Conservation (phyloP, 2,329 filamentous ascomycete species). For the Hirsutella rhossiliensis region DNA sequence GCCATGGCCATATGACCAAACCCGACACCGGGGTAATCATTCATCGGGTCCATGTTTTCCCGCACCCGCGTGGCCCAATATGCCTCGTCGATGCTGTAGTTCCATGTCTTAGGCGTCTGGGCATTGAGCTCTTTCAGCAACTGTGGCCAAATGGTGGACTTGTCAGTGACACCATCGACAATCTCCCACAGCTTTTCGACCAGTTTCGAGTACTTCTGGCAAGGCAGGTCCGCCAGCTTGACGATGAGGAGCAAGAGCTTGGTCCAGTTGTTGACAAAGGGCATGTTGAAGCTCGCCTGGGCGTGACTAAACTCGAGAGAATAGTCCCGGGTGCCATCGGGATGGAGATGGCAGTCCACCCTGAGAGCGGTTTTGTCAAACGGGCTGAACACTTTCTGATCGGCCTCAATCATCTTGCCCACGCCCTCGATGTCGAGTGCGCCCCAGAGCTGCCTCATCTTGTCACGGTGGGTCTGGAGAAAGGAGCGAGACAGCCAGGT, state of each 20-base stretch:
- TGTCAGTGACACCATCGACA: neutral
- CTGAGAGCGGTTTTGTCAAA: neutral
- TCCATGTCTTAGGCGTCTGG: neutral
- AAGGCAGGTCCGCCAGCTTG: slow-evolving; percentile 5
- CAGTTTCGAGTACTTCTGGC: slow-evolving; percentile 1
- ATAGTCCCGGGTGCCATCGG: neutral
- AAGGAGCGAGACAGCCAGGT: neutral
- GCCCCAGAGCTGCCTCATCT: neutral
- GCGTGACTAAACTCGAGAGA: slow-evolving; percentile 9
- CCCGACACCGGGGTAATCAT: neutral
- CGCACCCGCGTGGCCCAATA: neutral
- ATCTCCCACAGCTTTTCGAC: neutral
- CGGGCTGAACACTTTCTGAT: too few species aligned
- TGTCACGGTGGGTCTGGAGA: neutral
- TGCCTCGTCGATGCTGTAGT: neutral
- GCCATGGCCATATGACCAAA: neutral
- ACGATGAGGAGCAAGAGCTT: slow-evolving; percentile 4
- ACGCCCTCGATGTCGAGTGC: neutral
- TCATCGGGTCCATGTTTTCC: neutral
- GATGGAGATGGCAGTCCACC: neutral
- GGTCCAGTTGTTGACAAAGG: slow-evolving; percentile 6
- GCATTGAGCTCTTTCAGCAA: neutral
- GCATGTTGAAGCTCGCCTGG: slow-evolving; percentile 4
- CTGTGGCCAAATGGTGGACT: neutral
- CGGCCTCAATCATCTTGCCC: neutral